Evolutionary conservation across 768 basidiomycete species (phyloP).

Genomic region (Boletus tomentosulus): DNA sequence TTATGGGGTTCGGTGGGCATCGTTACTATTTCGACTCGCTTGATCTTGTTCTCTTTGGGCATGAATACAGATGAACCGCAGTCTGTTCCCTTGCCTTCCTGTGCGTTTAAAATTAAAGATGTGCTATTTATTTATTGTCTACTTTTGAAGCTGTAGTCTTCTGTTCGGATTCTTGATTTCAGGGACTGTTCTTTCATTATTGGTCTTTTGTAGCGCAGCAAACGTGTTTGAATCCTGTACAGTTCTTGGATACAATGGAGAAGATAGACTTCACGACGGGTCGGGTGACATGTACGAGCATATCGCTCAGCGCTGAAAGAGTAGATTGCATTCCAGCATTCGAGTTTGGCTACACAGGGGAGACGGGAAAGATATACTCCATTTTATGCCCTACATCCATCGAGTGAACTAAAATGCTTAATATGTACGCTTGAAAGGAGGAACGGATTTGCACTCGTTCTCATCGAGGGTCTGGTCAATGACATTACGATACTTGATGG

Average conservation of each 20-base stretch:
- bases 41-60: neutral
- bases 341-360: conserved; percentile 5
- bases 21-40: neutral
- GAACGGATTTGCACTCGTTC: conserved; percentile 94
- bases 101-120: neutral
- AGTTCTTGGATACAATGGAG: neutral
- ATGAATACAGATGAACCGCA: neutral
- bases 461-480: conserved; percentile 87
- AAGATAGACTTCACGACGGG: neutral
- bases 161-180: neutral
- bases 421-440: conserved; percentile 97
- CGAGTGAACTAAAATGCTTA: conserved; percentile 29
- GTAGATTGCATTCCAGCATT: conserved; percentile 11
- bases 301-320: neutral
- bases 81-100: neutral
- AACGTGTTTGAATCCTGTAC: neutral
- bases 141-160: neutral
- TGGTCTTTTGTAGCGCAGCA: neutral
- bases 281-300: neutral
- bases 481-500: conserved; percentile 85
- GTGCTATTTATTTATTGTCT: neutral
- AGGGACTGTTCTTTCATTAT: neutral
- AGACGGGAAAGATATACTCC: conserved; percentile 3
- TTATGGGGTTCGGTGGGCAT: neutral
- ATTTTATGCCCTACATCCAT: conserved; percentile 3